These are phyloP conservation scores for Schoenoplectus tabernaemontani DNA, from an alignment of 202 grass and related monocot species.

Conservation along the genomic window DNA sequence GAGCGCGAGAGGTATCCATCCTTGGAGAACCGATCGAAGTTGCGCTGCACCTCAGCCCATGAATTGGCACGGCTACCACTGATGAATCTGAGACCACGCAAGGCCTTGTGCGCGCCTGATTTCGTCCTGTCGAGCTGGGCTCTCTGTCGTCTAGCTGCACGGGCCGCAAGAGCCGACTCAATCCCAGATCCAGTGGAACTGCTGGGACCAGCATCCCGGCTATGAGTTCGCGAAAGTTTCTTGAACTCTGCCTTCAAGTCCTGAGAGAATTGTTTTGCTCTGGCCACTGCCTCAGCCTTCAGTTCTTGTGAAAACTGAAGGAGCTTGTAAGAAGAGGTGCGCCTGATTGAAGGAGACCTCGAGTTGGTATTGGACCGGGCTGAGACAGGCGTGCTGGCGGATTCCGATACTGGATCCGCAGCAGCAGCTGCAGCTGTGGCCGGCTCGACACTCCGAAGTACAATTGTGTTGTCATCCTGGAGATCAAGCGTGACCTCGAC, in stretches of 20 bases:
- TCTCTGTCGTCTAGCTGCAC: constrained; percentile 27
- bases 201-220: constrained; percentile 28
- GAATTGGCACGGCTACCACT: constrained; percentile 54
- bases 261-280: constrained; percentile 70
- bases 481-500: constrained; percentile 94
- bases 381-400: not conserved
- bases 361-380: constrained; percentile 26
- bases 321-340: constrained; percentile 55
- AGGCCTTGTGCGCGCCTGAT: constrained; percentile 65
- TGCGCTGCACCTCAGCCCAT: constrained; percentile 71
- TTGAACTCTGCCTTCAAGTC: constrained; percentile 55
- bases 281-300: constrained; percentile 56
- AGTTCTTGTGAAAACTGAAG: constrained; percentile 80
- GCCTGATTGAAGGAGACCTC: constrained; percentile 51
- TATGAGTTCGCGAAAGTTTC: constrained; percentile 51
- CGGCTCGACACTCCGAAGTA: constrained; percentile 74
- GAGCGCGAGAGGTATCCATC: constrained; percentile 56
- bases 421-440: constrained; percentile 16
- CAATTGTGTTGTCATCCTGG: constrained; percentile 76
- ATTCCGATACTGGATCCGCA: constrained; percentile 14
- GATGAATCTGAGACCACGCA: constrained; percentile 83
- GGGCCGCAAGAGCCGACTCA: constrained; percentile 61
- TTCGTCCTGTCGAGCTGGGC: constrained; percentile 66
- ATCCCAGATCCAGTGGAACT: constrained; percentile 30
- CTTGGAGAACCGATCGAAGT: constrained; percentile 66